Percentiles rank a stretch among this genome's conserved stretches.
phyloP scores from a whole-genome alignment of 164 flowering plant species.

The Hamamelis virginiana region DNA sequence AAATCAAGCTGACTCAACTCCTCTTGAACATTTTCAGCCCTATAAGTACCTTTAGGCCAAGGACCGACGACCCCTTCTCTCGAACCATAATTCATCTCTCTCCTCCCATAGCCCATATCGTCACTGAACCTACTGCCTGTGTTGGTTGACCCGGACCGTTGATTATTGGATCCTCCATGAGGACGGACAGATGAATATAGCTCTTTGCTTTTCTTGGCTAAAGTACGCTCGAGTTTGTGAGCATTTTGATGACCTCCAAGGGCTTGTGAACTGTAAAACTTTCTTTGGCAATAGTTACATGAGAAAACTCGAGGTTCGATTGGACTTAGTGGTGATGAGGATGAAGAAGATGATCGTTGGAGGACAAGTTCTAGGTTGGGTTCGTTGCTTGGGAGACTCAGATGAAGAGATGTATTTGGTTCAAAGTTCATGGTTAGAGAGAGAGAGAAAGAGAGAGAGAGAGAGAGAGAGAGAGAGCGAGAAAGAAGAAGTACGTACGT shows the following conservation, averaged over 20 bases:
- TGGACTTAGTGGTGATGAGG: slow-evolving; percentile 25
- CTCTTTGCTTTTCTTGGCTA: slow-evolving; percentile 71
- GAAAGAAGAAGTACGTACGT: too few species aligned
- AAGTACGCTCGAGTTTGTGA: slow-evolving; percentile 73
- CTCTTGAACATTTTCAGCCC: slow-evolving; percentile 31
- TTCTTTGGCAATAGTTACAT: slow-evolving; percentile 75
- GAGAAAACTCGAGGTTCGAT: slow-evolving; percentile 53
- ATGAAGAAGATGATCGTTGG: slow-evolving; percentile 41
- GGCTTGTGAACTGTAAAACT: slow-evolving; percentile 85
- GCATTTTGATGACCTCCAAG: slow-evolving; percentile 95
- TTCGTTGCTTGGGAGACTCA: slow-evolving; percentile 32
- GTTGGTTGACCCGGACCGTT: slow-evolving; percentile 14
- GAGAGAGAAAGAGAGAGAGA: slow-evolving; percentile 12
- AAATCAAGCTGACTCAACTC: slow-evolving; percentile 53
- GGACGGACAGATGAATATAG: slow-evolving; percentile 27
- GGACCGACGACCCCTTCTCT: slow-evolving; percentile 12
- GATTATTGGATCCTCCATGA: slow-evolving; percentile 18
- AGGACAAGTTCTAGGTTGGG: slow-evolving; percentile 45
- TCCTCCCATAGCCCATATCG: slow-evolving; percentile 13
- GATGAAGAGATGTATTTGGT: slow-evolving; percentile 43
- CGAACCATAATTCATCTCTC: slow-evolving; percentile 15
- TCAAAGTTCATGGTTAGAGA: slow-evolving; percentile 37
- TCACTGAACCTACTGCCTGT: slow-evolving; percentile 18
- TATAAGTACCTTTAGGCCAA: slow-evolving; percentile 16
- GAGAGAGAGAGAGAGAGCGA: slow-evolving; percentile 14